phyloP scores from a whole-genome alignment of 192 early-diverging fungal genomes.

The Backusella circina region DNA sequence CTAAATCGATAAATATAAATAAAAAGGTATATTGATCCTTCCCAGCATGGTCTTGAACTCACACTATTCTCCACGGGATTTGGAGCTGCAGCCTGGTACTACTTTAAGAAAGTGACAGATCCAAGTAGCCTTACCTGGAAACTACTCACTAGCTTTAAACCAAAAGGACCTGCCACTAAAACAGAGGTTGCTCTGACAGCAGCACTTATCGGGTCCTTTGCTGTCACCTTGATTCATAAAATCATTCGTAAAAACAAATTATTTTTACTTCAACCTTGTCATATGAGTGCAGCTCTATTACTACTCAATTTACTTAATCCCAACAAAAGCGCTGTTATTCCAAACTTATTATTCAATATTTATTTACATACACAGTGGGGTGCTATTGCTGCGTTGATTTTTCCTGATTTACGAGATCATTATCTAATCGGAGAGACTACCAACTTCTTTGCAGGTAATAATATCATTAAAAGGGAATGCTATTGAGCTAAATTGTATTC shows the following conservation, averaged over 20 bases:
- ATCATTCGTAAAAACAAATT: slow-evolving; percentile 34
- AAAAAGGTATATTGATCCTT: slow-evolving; percentile 46
- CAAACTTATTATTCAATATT: slow-evolving; percentile 47
- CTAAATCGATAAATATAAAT: neutral
- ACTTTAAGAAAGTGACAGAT: slow-evolving; percentile 20
- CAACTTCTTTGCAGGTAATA: slow-evolving; percentile 49
- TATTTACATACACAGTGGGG: slow-evolving; percentile 60
- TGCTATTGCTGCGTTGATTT: slow-evolving; percentile 42
- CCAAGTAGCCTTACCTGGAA: slow-evolving; percentile 8
- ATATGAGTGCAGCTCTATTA: slow-evolving; percentile 47
- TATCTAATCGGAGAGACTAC: slow-evolving; percentile 42
- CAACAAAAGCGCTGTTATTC: slow-evolving; percentile 32
- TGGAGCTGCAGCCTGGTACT: slow-evolving; percentile 32
- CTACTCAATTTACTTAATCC: slow-evolving; percentile 40
- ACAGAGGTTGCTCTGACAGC: slow-evolving; percentile 28
- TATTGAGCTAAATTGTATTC: neutral
- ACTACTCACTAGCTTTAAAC: slow-evolving; percentile 20
- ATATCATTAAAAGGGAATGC: neutral
- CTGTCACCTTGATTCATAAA: slow-evolving; percentile 42
- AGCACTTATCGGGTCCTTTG: slow-evolving; percentile 33
- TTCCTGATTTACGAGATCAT: slow-evolving; percentile 51
- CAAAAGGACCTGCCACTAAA: slow-evolving; percentile 29
- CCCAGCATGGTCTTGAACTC: slow-evolving; percentile 47
- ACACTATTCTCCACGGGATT: slow-evolving; percentile 35
- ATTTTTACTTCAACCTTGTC: slow-evolving; percentile 55